These are phyloP conservation scores for Phlegmacium glaucopus DNA, from an alignment of 768 basidiomycete genomes.

Conservation along the genomic window DNA sequence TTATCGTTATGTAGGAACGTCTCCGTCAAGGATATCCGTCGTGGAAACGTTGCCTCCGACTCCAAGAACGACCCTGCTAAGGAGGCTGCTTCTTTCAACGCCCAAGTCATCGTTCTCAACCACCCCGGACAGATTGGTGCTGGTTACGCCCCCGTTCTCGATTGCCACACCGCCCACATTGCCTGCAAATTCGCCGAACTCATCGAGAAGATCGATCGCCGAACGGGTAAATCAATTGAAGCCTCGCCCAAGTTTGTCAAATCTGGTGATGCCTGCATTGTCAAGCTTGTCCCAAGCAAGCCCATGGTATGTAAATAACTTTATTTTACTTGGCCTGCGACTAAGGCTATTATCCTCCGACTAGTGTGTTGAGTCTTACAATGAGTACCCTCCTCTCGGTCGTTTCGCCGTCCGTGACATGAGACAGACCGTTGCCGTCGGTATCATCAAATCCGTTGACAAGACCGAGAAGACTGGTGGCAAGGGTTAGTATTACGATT, in stretches of 20 bases:
- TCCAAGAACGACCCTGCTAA: constrained; percentile 99
- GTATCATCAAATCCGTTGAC: constrained; percentile 97
- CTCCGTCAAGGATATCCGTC: constrained; percentile 99
- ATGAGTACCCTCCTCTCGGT: constrained; percentile 98
- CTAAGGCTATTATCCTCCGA: background rate
- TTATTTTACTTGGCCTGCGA: background rate
- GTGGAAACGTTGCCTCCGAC: constrained; percentile 99
- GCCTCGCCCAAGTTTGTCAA: constrained; percentile 94
- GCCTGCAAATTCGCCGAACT: constrained; percentile 99
- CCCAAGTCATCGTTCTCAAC: constrained; percentile 99
- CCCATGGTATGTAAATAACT: constrained; percentile 61
- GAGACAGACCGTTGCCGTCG: constrained; percentile 98
- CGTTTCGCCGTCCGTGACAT: constrained; percentile 99
- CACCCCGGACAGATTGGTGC: constrained; percentile 99
- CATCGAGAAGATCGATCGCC: constrained; percentile 99
- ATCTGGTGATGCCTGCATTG: constrained; percentile 98
- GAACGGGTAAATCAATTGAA: constrained; percentile 93
- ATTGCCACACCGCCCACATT: constrained; percentile 99
- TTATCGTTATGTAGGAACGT: constrained; percentile 72
- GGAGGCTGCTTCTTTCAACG: constrained; percentile 98
- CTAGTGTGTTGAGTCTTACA: constrained; percentile 67
- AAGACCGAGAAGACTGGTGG: constrained; percentile 89
- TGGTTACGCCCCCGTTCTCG: constrained; percentile 97
- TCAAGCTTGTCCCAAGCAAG: constrained; percentile 95
- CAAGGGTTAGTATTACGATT: constrained; percentile 55